Conservation (phyloP, 306 rosid species). For the Gastrolobium villosum region DNA sequence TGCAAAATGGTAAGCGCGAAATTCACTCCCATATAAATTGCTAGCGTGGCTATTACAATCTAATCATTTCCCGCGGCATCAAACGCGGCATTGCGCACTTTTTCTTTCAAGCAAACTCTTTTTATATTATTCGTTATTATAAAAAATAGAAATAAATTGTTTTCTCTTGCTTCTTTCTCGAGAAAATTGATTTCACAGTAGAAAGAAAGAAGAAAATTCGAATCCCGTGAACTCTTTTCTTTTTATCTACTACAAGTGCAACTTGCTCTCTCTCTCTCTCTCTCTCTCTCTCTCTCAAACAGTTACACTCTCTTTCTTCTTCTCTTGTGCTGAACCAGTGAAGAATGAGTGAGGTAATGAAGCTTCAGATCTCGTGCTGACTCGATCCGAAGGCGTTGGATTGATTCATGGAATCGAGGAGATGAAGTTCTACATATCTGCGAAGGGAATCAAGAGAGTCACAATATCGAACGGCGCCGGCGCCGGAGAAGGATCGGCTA, state of each 20-base stretch:
- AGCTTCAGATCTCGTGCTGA: conserved; percentile 46
- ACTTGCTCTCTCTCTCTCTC: background rate
- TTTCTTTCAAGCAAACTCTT: background rate
- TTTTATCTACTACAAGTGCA: conserved; percentile 7
- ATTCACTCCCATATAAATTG: background rate
- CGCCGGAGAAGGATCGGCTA: conserved; percentile 55
- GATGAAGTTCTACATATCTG: conserved; percentile 88
- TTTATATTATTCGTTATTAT: background rate
- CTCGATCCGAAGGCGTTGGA: conserved; percentile 24
- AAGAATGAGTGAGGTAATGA: conserved; percentile 29
- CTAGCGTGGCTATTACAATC: conserved; percentile 4
- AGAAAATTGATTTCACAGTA: conserved; percentile 29
- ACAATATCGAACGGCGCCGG: conserved; percentile 65
- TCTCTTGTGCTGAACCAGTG: conserved; percentile 15
- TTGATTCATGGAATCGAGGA: conserved; percentile 54
- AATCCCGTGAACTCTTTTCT: conserved; percentile 45
- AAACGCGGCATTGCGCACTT: conserved; percentile 64
- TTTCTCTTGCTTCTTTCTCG: background rate
- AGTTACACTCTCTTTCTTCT: background rate
- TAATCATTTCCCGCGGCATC: conserved; percentile 72
- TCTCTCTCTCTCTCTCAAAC: background rate
- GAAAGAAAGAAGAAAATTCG: conserved; percentile 4
- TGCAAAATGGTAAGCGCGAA: background rate
- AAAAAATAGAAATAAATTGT: background rate
- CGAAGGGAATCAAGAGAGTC: conserved; percentile 76